Evolutionary conservation across 495 filamentous ascomycete genomes (phyloP), one percentile per base, ranked within the genome.

Genomic region (Aspergillus campestris): DNA sequence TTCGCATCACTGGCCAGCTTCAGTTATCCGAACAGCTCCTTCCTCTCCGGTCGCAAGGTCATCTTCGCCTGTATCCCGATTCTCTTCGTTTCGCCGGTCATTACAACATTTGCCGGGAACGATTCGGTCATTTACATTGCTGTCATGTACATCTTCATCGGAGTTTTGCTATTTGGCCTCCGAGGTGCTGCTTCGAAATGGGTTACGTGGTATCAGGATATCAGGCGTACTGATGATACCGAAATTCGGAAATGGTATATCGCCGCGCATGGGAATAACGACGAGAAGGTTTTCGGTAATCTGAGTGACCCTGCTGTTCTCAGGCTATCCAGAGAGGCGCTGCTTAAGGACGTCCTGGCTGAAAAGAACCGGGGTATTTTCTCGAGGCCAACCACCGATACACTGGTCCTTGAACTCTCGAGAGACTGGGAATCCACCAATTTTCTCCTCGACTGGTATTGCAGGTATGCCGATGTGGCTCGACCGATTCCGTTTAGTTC

Each of bases 361-460:
- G 75, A 80, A 51, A 64, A 57, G 6, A 51, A 56, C 1, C 71
- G 72, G 11, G 49, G 64, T 3, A 60, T 70, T 29, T 74, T 71
- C 54, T 46, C 54, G 8, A 69, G 62, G 33, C 15, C 66, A 5
- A 71, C 64, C 12, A 57, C 59, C 3, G 74, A 77, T 49, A 44
- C 51, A 7, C 50, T 80, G 6, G 70, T 82, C 13, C 56, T 59
- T 9, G 60, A 72, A 42, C 61, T 82, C 40, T 69, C 72, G 11
- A 56, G 58, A 6, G 71, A 78, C 40, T 80, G 74, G 66, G 69
- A 73, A 31, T 67, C 77, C 0, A 81, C 77, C n/a, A 62, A 76
- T 39, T 80, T 81, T 36, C 62, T 82, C 11, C 60, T 82, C 29
- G 62, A 75, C 13, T 81, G 78, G 78, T 81, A 81, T 44, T 76